Evolutionary conservation across 371 early-diverging fungal species (phyloP).

Genomic region (Circinella minor): DNA sequence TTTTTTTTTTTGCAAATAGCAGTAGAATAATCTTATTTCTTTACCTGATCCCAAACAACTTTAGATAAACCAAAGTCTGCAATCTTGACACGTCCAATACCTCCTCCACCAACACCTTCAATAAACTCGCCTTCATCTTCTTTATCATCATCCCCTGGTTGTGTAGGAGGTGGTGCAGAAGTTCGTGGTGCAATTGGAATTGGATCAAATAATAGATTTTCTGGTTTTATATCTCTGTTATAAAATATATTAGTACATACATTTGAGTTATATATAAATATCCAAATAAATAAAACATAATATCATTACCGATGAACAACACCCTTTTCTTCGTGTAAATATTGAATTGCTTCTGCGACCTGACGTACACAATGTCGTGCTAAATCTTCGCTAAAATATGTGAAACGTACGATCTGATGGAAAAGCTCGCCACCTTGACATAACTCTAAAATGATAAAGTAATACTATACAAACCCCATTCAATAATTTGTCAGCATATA

Average conservation of each 20-base stretch:
- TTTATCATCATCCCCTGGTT: conserved; percentile 41
- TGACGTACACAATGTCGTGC: conserved; percentile 86
- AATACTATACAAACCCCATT: conserved; percentile 30
- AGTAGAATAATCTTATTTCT: conserved; percentile 13
- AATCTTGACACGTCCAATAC: conserved; percentile 71
- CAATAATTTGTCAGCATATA: neutral
- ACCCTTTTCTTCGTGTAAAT: conserved; percentile 87
- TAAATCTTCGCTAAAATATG: conserved; percentile 79
- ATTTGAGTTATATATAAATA: no score
- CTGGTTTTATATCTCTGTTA: conserved; percentile 90
- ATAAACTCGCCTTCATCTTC: conserved; percentile 62
- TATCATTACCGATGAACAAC: conserved; percentile 79
- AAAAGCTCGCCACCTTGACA: conserved; percentile 90
- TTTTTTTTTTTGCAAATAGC: no score
- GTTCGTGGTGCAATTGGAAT: conserved; percentile 53
- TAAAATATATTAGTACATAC: no score
- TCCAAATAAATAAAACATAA: no score
- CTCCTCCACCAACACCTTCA: conserved; percentile 65
- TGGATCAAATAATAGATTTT: conserved; percentile 88
- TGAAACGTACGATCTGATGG: conserved; percentile 80
- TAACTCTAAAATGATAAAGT: conserved; percentile 79
- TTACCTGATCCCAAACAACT: conserved; percentile 64
- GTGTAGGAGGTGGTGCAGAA: conserved; percentile 11
- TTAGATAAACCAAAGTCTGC: conserved; percentile 78
- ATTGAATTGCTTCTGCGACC: conserved; percentile 86